These are phyloP conservation scores for Epichloe sp. DNA, from an alignment of 2,329 filamentous ascomycete species.

Conservation along the genomic window DNA sequence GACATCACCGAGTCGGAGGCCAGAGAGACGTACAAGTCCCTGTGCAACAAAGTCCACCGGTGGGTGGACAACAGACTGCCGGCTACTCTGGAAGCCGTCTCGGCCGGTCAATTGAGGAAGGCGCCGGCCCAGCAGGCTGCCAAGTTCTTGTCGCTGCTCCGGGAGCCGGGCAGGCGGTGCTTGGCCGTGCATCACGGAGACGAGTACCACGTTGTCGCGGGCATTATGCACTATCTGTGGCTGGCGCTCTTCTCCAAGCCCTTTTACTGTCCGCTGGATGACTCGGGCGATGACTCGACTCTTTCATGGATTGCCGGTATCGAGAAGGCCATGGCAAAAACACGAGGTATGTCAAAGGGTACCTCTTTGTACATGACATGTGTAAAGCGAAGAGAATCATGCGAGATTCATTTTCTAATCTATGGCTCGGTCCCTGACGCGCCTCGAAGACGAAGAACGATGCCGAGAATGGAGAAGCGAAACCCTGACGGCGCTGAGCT, in stretches of 20 bases:
- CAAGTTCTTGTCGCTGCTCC: constrained; percentile 20
- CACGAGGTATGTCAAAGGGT: constrained; percentile 7
- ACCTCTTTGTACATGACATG: not conserved
- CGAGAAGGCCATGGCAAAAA: constrained; percentile 19
- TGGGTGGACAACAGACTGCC: constrained; percentile 24
- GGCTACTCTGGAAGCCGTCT: constrained; percentile 19
- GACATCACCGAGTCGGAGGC: constrained; percentile 25
- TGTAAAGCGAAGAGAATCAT: no score
- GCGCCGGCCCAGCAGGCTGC: constrained; percentile 15
- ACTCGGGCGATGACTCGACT: constrained; percentile 17
- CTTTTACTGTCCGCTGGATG: constrained; percentile 24
- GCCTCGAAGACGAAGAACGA: constrained; percentile 16
- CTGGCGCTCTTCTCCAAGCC: constrained; percentile 22
- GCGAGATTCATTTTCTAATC: no score
- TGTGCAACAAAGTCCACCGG: constrained; percentile 21
- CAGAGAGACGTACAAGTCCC: constrained; percentile 18
- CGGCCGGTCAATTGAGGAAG: constrained; percentile 14
- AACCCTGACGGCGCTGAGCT: constrained; percentile 21
- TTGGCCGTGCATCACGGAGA: constrained; percentile 19
- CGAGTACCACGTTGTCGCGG: constrained; percentile 22
- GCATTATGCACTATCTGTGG: constrained; percentile 26
- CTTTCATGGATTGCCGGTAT: constrained; percentile 21
- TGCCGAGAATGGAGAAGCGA: constrained; percentile 26
- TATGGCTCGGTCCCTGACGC: no score
- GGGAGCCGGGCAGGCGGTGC: constrained; percentile 21